Percentiles rank a stretch among this genome's conserved stretches.
phyloP scores from a whole-genome alignment of 306 rosid genomes.

The Cucurbita argyrosperma region DNA sequence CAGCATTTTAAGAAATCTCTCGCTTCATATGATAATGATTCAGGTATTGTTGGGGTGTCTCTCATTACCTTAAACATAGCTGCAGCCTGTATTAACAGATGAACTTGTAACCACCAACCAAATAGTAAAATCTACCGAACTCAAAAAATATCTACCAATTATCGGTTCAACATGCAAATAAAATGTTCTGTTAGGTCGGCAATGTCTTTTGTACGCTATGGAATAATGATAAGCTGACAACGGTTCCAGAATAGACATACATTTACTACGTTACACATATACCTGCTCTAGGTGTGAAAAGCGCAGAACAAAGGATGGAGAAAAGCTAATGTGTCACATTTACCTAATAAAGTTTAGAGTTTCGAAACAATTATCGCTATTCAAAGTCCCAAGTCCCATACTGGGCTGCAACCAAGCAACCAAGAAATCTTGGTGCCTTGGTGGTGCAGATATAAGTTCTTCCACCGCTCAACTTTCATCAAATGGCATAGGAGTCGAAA shows the following conservation, averaged over 20 bases:
- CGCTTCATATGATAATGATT: conserved; percentile 60
- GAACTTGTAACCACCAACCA: conserved; percentile 5
- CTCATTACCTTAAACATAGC: conserved; percentile 91
- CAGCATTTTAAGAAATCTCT: conserved; percentile 76
- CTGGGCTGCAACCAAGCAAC: neutral
- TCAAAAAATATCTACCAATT: neutral
- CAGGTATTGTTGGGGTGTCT: conserved; percentile 80
- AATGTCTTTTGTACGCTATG: neutral
- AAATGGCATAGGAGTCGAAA: neutral
- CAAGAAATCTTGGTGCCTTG: neutral
- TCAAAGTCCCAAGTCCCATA: neutral
- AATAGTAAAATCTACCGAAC: neutral
- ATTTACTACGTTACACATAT: neutral
- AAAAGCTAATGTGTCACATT: neutral
- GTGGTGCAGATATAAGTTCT: neutral
- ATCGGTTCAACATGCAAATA: neutral
- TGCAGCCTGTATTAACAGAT: conserved; percentile 58
- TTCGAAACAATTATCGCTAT: neutral
- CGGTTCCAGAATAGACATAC: too few species aligned
- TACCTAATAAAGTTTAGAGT: neutral
- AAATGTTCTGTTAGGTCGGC: neutral
- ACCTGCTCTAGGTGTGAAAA: neutral
- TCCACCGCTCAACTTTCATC: neutral
- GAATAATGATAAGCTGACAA: neutral
- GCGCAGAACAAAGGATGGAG: neutral